Conservation (phyloP, 2,329 filamentous ascomycete species). For the Botrytis fragariae region DNA sequence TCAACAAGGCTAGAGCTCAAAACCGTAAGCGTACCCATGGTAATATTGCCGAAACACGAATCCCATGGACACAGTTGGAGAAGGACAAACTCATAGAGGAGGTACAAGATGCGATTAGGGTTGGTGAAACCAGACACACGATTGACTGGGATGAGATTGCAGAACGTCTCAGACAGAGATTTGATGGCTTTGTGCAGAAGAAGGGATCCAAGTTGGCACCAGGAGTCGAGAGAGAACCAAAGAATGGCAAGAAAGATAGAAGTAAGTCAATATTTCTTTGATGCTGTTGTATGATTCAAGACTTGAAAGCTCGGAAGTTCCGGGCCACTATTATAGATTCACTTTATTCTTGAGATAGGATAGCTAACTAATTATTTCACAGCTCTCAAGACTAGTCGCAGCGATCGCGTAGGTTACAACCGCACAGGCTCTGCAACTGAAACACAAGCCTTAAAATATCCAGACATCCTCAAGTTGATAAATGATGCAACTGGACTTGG, state of each 20-base stretch:
- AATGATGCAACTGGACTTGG: conserved; percentile 3
- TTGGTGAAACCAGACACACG: background rate
- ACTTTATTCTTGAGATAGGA: background rate
- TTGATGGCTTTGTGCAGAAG: background rate
- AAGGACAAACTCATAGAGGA: background rate
- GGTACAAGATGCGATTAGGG: background rate
- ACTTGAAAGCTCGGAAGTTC: background rate
- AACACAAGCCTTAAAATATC: conserved; percentile 7
- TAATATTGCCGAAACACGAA: conserved; percentile 2
- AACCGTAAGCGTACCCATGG: background rate
- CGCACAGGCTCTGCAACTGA: conserved; percentile 5
- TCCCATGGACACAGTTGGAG: conserved; percentile 11
- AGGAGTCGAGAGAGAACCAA: background rate
- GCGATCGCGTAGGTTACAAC: background rate
- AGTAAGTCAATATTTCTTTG: background rate
- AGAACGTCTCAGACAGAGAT: background rate
- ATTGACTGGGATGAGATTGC: conserved; percentile 11
- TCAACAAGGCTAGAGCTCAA: conserved; percentile 5
- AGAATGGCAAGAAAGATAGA: background rate
- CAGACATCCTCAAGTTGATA: background rate
- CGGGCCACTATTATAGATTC: background rate
- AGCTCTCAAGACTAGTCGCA: conserved; percentile 8
- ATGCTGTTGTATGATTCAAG: background rate
- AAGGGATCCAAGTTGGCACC: conserved; percentile 11
- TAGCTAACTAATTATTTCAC: background rate